These are phyloP conservation scores for Leptomonas pyrrhocoris DNA, from an alignment of 208 protist genomes.

Conservation along the genomic window DNA sequence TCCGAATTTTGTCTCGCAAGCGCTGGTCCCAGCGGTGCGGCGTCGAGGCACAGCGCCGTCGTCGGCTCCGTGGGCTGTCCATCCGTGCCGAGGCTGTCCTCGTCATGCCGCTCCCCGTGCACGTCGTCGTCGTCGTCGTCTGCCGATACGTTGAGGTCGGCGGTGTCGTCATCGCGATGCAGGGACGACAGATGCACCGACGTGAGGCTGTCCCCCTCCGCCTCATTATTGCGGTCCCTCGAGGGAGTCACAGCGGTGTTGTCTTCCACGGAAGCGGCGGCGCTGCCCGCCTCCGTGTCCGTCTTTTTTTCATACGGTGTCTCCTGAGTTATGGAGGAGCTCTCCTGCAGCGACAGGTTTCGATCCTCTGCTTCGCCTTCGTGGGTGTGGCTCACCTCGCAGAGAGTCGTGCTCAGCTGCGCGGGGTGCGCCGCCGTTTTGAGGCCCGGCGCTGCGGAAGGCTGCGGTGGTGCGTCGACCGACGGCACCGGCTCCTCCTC, in stretches of 20 bases:
- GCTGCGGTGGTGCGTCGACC: slow-evolving; percentile 11
- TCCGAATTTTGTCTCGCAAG: not conserved
- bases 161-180: slow-evolving; percentile 3
- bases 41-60: slow-evolving; percentile 1
- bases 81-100: slow-evolving; percentile 13
- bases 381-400: slow-evolving; percentile 27
- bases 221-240: not conserved
- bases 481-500: slow-evolving; percentile 29
- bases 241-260: not conserved
- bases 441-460: slow-evolving; percentile 9
- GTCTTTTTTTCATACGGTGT: not conserved
- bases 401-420: slow-evolving; percentile 4
- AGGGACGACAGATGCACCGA: slow-evolving; percentile 9
- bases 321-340: not conserved
- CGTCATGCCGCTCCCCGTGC: not conserved
- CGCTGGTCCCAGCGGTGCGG: not conserved
- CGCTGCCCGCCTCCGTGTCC: not conserved
- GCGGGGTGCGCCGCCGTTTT: not conserved
- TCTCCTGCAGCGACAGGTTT: slow-evolving; percentile 17
- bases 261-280: not conserved
- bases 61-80: slow-evolving; percentile 9
- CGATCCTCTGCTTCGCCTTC: slow-evolving; percentile 24
- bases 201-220: not conserved
- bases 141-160: slow-evolving; percentile 5
- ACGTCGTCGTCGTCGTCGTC: slow-evolving; percentile 8